Conservation (phyloP, 768 basidiomycete species). For the Austroboletus eburneus region DNA sequence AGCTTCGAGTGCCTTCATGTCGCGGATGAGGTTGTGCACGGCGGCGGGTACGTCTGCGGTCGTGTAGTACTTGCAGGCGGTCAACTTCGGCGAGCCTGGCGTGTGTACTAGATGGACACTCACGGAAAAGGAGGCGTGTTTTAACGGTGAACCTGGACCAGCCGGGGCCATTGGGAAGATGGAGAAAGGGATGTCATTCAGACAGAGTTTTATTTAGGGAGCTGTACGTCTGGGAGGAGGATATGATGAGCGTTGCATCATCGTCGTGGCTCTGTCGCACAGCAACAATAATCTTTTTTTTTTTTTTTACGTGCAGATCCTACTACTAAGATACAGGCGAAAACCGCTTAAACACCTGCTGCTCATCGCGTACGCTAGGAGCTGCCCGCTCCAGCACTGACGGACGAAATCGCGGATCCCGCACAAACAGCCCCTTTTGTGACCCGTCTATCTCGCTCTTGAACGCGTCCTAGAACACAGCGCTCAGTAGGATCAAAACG, state of each 20-base stretch:
- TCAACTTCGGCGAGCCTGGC: no score
- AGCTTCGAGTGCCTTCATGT: slow-evolving; percentile 81
- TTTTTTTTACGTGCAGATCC: no score
- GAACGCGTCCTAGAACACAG: slow-evolving; percentile 19
- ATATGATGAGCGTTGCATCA: no score
- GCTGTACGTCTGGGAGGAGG: no score
- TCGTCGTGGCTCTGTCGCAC: no score
- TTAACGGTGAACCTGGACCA: slow-evolving; percentile 5
- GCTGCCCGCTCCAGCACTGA: no score
- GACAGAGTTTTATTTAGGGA: no score
- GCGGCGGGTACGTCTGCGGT: slow-evolving; percentile 49
- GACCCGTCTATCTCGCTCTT: slow-evolving; percentile 16
- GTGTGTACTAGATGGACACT: no score
- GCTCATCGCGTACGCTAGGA: no score
- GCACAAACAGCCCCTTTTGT: slow-evolving; percentile 14
- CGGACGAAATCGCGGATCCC: slow-evolving; percentile 26
- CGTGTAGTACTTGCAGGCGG: slow-evolving; percentile 1
- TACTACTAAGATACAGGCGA: slow-evolving; percentile 18
- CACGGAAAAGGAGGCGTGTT: no score
- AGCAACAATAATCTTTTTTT: no score
- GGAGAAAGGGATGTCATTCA: no score
- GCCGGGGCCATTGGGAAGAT: slow-evolving; percentile 9
- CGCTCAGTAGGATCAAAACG: not conserved
- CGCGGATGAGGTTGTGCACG: slow-evolving; percentile 67
- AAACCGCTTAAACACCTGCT: slow-evolving; percentile 13